Evolutionary conservation across 2,329 filamentous ascomycete genomes (phyloP).

Genomic region (Aureobasidium sp.): DNA sequence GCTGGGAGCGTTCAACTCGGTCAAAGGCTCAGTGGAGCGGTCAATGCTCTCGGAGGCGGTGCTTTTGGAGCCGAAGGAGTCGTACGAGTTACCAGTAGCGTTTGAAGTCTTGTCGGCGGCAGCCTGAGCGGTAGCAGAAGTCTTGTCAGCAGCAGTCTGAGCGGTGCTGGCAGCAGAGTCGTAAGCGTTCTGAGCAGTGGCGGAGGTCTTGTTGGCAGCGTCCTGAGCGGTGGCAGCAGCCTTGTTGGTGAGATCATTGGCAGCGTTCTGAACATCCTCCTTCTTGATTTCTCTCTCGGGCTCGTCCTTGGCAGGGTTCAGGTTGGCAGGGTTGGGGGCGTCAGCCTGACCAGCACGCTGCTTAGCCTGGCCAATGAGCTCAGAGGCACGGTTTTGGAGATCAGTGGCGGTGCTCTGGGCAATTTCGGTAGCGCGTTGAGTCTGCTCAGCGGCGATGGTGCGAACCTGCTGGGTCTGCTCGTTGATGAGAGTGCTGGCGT

Average conservation of each 20-base stretch:
- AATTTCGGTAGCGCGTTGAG: constrained; percentile 50
- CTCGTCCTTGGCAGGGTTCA: constrained; percentile 18
- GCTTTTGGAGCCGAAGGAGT: neutral
- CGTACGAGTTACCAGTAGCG: constrained; percentile 15
- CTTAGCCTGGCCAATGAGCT: constrained; percentile 41
- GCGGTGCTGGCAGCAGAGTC: constrained; percentile 4
- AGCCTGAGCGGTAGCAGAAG: constrained; percentile 17
- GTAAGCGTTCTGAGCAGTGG: neutral
- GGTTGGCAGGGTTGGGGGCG: constrained; percentile 19
- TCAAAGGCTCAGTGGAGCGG: neutral
- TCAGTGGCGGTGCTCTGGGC: constrained; percentile 54
- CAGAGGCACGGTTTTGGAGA: constrained; percentile 55
- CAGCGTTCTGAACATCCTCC: constrained; percentile 21
- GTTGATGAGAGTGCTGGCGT: constrained; percentile 48
- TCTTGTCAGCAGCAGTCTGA: neutral
- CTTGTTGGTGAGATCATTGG: constrained; percentile 15
- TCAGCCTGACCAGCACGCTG: constrained; percentile 22
- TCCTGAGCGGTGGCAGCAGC: constrained; percentile 16
- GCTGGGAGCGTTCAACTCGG: constrained; percentile 7
- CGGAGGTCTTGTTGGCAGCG: neutral
- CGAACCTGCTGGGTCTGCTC: constrained; percentile 54
- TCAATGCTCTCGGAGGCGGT: neutral
- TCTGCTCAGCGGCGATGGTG: constrained; percentile 54
- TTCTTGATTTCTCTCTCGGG: constrained; percentile 17
- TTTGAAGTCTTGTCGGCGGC: constrained; percentile 10